Base-by-base conservation (phyloP, 106 monocot genomes). In the Dioscorea dumetorum region DNA sequence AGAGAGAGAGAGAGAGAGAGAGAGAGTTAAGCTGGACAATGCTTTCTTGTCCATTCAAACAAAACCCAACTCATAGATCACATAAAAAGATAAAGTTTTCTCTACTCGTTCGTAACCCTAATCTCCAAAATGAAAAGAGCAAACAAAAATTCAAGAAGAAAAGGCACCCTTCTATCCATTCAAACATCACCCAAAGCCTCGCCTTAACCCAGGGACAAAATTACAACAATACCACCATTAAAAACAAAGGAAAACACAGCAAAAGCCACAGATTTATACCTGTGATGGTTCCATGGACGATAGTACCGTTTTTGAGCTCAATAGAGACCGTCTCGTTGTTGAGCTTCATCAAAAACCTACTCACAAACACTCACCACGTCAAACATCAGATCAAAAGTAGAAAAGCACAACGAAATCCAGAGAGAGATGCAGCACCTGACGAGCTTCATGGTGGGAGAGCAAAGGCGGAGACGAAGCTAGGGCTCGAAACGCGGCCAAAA, bases 321-420 rank as follows among this genome's bases (percentile, higher is more conserved):
- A 85, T 85, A 41, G 84, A 80, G 33, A 85, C 84, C n/a, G 84
- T 80, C 70, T 85, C 84, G 60, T 85, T 85, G 80, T 85, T 85
- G 24, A 85, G 67, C 71, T 85, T 85, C 84, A 80, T 80, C 72
- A 84, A 70, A 73, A 84, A 84, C 65, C 84, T 84, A 53, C 61
- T 35, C 23, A 54, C 5, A 67, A 65, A 22, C 33, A 33, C 12
- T 18, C 21, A 15, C 33, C 19, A 20, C 49, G 5, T 54, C 48
- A 48, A 31, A 21, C 24, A 60, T 67, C 22, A n/a, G 57, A 50
- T 17, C 35, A 35, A 35, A 33, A 58, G 57, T 41, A 4, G 28
- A 12, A 61, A 17, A 20, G 1, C 7, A 61, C 5, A 61, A n/a
- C 48, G 14, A 58, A 31, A 41, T 11, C 24, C 12, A 41, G 22